Evolutionary conservation across 768 basidiomycete genomes (phyloP).

Genomic region (Coprinopsis sp.): DNA sequence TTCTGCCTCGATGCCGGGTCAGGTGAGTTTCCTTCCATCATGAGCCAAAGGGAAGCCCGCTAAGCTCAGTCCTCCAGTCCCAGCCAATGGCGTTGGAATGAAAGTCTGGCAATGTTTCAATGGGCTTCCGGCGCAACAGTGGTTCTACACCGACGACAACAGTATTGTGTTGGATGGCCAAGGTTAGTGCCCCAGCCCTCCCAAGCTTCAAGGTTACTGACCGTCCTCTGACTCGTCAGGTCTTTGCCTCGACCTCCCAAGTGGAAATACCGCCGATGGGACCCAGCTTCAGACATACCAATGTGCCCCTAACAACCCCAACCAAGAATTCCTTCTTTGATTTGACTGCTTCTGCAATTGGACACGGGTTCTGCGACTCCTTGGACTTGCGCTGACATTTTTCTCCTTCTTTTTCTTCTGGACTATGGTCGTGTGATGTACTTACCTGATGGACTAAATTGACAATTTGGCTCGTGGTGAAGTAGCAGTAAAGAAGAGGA

Average conservation of each 20-base stretch:
- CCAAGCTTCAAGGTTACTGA: neutral
- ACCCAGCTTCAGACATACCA: conserved; percentile 20
- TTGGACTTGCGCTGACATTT: no score
- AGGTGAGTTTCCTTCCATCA: conserved; percentile 15
- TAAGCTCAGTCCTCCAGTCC: conserved; percentile 16
- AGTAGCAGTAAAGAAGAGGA: no score
- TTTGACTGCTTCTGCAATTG: no score
- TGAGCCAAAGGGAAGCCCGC: neutral
- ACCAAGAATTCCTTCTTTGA: no score
- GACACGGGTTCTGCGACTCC: no score
- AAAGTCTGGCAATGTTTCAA: conserved; percentile 34
- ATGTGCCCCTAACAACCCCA: conserved; percentile 15
- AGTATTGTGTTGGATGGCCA: conserved; percentile 22
- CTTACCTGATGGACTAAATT: no score
- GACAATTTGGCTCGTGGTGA: no score
- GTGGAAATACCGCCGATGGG: conserved; percentile 16
- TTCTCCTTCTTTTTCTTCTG: no score
- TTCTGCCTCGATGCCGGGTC: conserved; percentile 34
- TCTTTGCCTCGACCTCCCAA: conserved; percentile 15
- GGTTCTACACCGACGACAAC: conserved; percentile 27
- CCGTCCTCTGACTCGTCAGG: neutral
- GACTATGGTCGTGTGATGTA: no score
- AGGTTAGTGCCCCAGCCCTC: conserved; percentile 12
- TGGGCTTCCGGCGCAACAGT: conserved; percentile 30
- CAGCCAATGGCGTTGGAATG: conserved; percentile 25